Conservation (phyloP, 371 early-diverging fungal genomes). For the Mortierella sp. region DNA sequence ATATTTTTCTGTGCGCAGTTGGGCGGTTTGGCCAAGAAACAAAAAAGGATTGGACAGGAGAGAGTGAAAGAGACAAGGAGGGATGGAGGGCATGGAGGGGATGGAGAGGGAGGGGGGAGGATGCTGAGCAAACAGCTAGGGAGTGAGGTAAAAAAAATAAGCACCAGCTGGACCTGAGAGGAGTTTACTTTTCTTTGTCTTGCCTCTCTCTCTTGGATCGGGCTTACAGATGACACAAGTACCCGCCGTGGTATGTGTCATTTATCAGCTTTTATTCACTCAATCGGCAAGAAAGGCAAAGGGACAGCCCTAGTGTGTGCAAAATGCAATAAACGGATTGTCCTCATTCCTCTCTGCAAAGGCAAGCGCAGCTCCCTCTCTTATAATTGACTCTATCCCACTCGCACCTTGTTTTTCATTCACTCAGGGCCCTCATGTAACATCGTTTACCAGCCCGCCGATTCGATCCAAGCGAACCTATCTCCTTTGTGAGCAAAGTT, state of each 20-base stretch:
- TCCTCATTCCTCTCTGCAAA: not conserved
- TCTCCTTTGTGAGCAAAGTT: not conserved
- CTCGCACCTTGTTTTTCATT: not conserved
- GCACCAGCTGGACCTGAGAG: too few species aligned
- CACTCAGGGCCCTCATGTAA: too few species aligned
- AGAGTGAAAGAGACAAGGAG: not conserved
- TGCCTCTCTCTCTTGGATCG: too few species aligned
- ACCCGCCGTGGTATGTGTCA: too few species aligned
- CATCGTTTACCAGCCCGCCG: not conserved
- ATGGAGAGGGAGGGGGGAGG: not conserved
- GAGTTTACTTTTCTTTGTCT: too few species aligned
- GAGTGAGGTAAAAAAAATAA: too few species aligned
- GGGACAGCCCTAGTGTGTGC: not conserved
- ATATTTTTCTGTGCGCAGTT: conserved; percentile 12
- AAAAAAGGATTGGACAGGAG: not conserved
- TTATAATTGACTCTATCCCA: not conserved
- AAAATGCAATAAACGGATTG: not conserved
- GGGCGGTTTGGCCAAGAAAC: not conserved
- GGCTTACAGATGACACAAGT: too few species aligned
- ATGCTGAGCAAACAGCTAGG: too few species aligned
- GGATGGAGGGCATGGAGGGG: not conserved
- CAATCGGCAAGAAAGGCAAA: not conserved
- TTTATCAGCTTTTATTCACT: not conserved
- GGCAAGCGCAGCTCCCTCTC: not conserved
- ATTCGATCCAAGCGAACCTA: not conserved